Base-by-base conservation (phyloP, 2,329 filamentous ascomycete genomes). In the Penicillium palitans region DNA sequence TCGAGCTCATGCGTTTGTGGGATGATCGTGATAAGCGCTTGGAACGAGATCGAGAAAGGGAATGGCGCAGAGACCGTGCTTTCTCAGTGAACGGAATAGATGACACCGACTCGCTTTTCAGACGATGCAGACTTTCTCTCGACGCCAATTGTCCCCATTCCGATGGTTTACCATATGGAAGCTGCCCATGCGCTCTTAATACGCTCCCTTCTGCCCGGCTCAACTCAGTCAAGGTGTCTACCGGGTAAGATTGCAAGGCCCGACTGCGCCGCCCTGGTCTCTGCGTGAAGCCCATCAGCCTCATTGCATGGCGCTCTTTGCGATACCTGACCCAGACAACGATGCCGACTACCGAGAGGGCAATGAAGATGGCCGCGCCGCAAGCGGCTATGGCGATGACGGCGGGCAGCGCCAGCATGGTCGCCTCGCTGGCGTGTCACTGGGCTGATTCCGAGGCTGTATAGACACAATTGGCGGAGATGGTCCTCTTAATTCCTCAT, bases 101-200 rank as follows among this genome's bases (percentile, higher is more conserved):
- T 8, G 63, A 55, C 40, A 71, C 66, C 2, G 65, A 68, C 24
- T 65, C 65, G 9, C 54, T 53, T 27, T 66, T 63, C 1, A 59
- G 46, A 9, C 55, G 65, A 33, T 63, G 48, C 7, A 76, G 53
- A 31, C 64, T 72, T 46, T 76, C 74, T 25, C 67, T 64, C 6
- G 73, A 75, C 3, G 66, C 62, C 19, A 74, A 46, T 17, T 70
- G 61, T 17, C 70, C 72, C 73, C 73, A 75, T 68, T 75, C 74
- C 7, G 57, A 64, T 24, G 73, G 72, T 46, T 68, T 70, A 7
- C 70, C 71, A 50, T 72, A 73, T 19, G 72, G 72, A 13, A 73
- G 62, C 37, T 73, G 70, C 12, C 72, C 73, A 61, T 75, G 68
- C 27, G 68, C 68, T 55, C 68, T 61, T 17, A 75, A 61, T 1